Conservation (phyloP, 2,329 filamentous ascomycete species). For the Fusarium sp. region DNA sequence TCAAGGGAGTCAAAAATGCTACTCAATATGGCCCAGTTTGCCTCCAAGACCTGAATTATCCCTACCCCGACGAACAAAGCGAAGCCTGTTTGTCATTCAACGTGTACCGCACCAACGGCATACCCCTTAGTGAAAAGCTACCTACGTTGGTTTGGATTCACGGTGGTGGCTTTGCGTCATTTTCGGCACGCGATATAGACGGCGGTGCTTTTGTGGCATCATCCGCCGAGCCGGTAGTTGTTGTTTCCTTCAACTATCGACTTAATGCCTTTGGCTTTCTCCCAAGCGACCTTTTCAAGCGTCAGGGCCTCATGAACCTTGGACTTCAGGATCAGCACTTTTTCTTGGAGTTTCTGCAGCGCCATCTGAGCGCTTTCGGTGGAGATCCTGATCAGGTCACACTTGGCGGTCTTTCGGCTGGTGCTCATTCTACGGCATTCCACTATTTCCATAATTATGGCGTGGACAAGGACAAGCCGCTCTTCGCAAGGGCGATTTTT, state of each 20-base stretch:
- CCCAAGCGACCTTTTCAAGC: not conserved
- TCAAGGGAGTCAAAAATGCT: not conserved
- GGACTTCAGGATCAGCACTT: constrained; percentile 6
- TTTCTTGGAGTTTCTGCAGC: not conserved
- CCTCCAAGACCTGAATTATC: constrained; percentile 7
- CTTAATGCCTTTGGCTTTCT: constrained; percentile 9
- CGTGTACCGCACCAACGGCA: not conserved
- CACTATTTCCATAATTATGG: constrained; percentile 17
- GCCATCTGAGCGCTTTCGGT: not conserved
- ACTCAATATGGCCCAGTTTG: constrained; percentile 5
- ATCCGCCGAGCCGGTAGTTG: not conserved
- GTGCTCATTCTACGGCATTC: constrained; percentile 8
- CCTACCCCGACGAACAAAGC: not conserved
- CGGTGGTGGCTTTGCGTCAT: constrained; percentile 11
- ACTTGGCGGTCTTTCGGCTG: constrained; percentile 2
- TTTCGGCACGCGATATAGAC: constrained; percentile 4
- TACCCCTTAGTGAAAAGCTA: not conserved
- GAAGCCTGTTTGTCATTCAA: constrained; percentile 17
- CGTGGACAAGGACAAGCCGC: not conserved
- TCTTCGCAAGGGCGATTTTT: not conserved
- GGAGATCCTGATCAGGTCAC: constrained; percentile 6
- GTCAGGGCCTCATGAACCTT: not conserved
- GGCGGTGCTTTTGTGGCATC: constrained; percentile 8
- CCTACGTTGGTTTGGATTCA: constrained; percentile 14
- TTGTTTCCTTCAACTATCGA: constrained; percentile 11